Evolutionary conservation across 75 land plant genomes (phyloP).

Genomic region (Sequoiadendron giganteum): DNA sequence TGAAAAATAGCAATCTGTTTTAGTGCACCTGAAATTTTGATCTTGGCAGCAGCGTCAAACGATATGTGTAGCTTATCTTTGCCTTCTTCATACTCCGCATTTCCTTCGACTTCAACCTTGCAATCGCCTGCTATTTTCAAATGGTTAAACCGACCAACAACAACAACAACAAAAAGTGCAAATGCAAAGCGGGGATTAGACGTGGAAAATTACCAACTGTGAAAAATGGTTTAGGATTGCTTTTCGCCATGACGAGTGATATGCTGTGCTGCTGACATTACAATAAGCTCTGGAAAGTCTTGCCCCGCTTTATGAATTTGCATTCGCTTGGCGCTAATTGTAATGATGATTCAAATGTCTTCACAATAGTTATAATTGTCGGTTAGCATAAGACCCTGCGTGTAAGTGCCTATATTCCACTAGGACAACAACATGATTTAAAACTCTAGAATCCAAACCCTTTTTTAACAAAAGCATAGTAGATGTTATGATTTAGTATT

Average conservation of each 20-base stretch:
- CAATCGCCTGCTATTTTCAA: not conserved
- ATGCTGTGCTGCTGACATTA: not conserved
- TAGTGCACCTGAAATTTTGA: not conserved
- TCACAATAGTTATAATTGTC: no score
- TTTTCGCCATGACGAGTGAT: not conserved
- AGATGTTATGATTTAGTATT: no score
- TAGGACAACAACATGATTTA: no score
- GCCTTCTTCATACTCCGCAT: not conserved
- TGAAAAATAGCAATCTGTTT: not conserved
- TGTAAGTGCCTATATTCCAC: no score
- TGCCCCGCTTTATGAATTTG: no score
- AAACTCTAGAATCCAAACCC: no score
- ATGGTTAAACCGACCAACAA: not conserved
- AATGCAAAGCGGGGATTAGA: no score
- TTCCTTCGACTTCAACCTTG: slow-evolving; percentile 2
- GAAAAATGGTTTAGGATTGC: not conserved
- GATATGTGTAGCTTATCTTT: not conserved
- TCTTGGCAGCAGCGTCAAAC: not conserved
- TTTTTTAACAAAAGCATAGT: no score
- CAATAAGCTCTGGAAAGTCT: not conserved
- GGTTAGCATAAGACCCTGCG: no score
- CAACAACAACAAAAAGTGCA: not conserved
- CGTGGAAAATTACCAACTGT: not conserved
- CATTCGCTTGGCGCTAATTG: no score
- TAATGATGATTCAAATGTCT: no score